A percentile compares a stretch with the other conserved stretches of the same genome.
phyloP scores from a whole-genome alignment of 306 rosid species.

The Cicer yamashitae region DNA sequence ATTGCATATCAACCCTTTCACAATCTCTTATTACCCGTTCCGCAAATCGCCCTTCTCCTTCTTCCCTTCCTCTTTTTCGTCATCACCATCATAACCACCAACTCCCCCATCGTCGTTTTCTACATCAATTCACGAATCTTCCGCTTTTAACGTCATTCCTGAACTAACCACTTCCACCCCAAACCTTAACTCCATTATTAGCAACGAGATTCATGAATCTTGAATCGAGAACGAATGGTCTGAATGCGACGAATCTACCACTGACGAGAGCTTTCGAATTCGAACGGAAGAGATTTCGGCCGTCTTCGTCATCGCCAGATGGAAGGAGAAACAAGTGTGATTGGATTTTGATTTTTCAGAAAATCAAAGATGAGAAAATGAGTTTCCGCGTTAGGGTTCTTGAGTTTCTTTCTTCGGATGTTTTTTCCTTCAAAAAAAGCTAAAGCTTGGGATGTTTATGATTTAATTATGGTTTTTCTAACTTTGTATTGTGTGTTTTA shows the following conservation, averaged over 20 bases:
- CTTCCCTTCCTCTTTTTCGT: conserved; percentile 29
- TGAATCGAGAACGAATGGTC: conserved; percentile 48
- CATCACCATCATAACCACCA: conserved; percentile 9
- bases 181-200: conserved; percentile 75
- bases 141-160: conserved; percentile 61
- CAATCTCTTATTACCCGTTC: conserved; percentile 47
- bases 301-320: conserved; percentile 82
- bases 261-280: conserved; percentile 51
- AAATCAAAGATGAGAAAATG: too few relatives aligned
- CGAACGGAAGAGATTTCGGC: conserved; percentile 64
- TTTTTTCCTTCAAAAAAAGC: too few relatives aligned
- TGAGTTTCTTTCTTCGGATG: too few relatives aligned
- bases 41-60: conserved; percentile 52
- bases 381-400: too few relatives aligned
- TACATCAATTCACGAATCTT: conserved; percentile 29
- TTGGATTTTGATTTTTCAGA: too few relatives aligned
- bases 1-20: conserved; percentile 64
- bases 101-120: conserved; percentile 34
- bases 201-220: conserved; percentile 71
- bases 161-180: conserved; percentile 68
- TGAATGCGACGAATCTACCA: conserved; percentile 54
- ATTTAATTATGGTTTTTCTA: too few relatives aligned
- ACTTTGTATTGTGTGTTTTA: too few relatives aligned
- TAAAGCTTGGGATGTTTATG: too few relatives aligned
- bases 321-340: too few relatives aligned